Percentiles rank a stretch among this genome's conserved stretches.
phyloP scores from a whole-genome alignment of 495 filamentous ascomycete species.

The Penicillium waksmanii region DNA sequence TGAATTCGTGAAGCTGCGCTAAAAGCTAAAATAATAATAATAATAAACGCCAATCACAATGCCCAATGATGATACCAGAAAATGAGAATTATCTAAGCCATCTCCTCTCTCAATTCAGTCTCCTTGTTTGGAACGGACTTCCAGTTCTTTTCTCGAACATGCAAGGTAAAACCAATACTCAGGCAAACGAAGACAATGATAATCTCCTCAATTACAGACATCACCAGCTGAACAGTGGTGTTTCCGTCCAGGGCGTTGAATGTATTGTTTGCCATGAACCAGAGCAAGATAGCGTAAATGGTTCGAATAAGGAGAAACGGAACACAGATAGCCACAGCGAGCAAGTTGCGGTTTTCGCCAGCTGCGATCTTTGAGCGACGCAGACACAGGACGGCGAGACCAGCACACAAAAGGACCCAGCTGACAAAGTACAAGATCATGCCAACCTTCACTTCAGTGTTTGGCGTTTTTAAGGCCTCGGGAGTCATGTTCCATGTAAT shows the following conservation, averaged over 20 bases:
- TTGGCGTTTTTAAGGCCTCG: constrained; percentile 18
- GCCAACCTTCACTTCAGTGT: constrained; percentile 27
- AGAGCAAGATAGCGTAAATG: constrained; percentile 38
- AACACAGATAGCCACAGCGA: constrained; percentile 37
- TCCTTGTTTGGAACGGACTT: not conserved
- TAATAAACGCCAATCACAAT: no score
- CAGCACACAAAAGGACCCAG: constrained; percentile 28
- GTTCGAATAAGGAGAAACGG: constrained; percentile 47
- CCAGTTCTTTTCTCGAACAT: constrained; percentile 7
- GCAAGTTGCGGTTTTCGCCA: constrained; percentile 39
- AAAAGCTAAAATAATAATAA: no score
- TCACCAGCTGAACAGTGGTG: constrained; percentile 38
- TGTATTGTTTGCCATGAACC: constrained; percentile 31
- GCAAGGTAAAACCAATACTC: constrained; percentile 39
- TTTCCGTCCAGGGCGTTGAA: constrained; percentile 42
- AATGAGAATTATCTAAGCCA: no score
- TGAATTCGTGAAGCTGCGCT: no score
- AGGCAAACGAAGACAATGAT: constrained; percentile 35
- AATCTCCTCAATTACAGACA: constrained; percentile 45
- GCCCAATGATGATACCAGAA: no score
- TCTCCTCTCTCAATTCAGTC: no score
- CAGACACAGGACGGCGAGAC: constrained; percentile 20
- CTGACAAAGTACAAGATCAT: constrained; percentile 33
- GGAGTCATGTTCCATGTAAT: constrained; percentile 23
- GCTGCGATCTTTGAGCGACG: constrained; percentile 21